These are phyloP conservation scores for Entrophospora sp. DNA, from an alignment of 192 early-diverging fungal species.

Conservation along the genomic window DNA sequence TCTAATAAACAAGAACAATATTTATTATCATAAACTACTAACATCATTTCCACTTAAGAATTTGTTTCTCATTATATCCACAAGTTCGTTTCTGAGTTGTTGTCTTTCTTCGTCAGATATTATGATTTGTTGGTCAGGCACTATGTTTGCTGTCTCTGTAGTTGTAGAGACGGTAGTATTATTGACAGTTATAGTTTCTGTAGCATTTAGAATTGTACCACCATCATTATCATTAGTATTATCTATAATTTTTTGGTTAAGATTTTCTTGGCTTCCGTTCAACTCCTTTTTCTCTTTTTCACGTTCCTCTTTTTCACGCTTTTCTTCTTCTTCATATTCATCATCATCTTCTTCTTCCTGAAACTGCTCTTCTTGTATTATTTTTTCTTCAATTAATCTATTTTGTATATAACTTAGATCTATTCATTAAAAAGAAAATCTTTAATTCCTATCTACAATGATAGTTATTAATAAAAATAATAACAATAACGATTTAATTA, in stretches of 20 bases:
- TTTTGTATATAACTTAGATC: conserved; percentile 26
- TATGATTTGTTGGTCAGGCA: neutral
- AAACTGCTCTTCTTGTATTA: conserved; percentile 27
- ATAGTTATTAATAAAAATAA: neutral
- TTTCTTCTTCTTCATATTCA: conserved; percentile 30
- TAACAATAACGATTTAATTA: neutral
- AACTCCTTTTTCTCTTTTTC: neutral
- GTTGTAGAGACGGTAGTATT: too few relatives aligned
- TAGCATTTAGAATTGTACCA: neutral
- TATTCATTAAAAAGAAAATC: neutral
- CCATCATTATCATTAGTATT: neutral
- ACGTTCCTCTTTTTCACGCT: conserved; percentile 22
- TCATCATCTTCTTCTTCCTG: conserved; percentile 10
- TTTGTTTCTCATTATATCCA: conserved; percentile 31
- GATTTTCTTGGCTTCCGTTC: neutral
- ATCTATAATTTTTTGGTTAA: neutral
- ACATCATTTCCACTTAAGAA: conserved; percentile 34
- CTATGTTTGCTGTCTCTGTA: neutral
- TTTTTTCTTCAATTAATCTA: conserved; percentile 15
- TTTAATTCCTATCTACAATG: too few relatives aligned
- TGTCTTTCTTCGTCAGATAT: conserved; percentile 15
- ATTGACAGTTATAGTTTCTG: too few relatives aligned
- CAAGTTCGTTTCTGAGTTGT: conserved; percentile 25
- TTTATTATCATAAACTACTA: conserved; percentile 2
- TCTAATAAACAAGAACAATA: neutral